Conservation (phyloP, 371 early-diverging fungal species). For the Funneliformis caledonium region DNA sequence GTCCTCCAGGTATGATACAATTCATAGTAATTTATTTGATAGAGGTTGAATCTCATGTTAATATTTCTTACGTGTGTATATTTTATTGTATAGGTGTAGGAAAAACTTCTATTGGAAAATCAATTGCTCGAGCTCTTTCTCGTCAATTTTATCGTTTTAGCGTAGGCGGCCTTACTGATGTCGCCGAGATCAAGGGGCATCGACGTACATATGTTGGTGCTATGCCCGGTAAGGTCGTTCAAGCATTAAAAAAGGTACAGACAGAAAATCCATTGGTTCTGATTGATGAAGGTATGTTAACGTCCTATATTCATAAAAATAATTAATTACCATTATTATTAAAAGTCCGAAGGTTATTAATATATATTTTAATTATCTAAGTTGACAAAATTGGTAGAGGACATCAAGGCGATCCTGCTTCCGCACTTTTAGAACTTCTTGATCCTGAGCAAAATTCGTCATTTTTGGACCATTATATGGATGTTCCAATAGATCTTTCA, state of each 20-base stretch:
- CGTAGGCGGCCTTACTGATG: conserved; percentile 96
- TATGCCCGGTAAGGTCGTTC: conserved; percentile 99
- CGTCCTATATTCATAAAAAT: conserved; percentile 48
- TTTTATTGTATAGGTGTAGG: conserved; percentile 76
- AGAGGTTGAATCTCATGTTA: neutral
- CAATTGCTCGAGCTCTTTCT: conserved; percentile 92
- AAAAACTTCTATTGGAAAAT: conserved; percentile 97
- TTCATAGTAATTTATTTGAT: neutral
- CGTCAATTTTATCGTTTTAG: conserved; percentile 96
- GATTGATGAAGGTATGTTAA: conserved; percentile 82
- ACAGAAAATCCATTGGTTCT: conserved; percentile 96
- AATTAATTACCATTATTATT: no score
- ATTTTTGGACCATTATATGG: conserved; percentile 98
- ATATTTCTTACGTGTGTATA: neutral
- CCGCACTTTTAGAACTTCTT: conserved; percentile 92
- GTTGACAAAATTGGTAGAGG: conserved; percentile 97
- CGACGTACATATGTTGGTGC: conserved; percentile 98
- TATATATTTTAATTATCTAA: conserved; percentile 41
- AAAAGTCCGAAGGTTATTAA: no score
- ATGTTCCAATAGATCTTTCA: conserved; percentile 95
- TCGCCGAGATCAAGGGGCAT: conserved; percentile 98
- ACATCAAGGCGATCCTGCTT: conserved; percentile 96
- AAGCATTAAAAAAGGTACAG: conserved; percentile 96
- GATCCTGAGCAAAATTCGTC: conserved; percentile 97
- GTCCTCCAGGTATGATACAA: conserved; percentile 80